Evolutionary conservation across 257 asterid genomes (phyloP).

Genomic region (Schizonepeta tenuifolia): DNA sequence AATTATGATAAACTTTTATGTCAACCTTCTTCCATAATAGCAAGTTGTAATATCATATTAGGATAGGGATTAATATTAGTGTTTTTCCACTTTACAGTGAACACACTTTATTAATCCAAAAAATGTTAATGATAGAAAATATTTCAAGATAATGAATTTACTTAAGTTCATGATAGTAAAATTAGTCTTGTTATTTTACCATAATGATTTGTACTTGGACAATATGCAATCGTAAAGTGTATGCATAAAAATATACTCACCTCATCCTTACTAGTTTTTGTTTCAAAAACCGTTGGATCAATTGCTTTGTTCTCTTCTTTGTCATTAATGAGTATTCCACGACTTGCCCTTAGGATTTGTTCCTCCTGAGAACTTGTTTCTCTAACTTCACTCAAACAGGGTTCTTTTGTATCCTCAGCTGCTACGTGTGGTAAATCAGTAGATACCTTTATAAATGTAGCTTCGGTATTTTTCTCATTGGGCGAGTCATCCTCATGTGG

Average conservation of each 20-base stretch:
- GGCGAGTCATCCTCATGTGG: constrained; percentile 27
- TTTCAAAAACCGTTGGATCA: constrained; percentile 12
- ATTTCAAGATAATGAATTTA: not conserved
- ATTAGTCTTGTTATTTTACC: not conserved
- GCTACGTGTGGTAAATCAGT: constrained; percentile 32
- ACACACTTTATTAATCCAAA: too few relatives aligned
- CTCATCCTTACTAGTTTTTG: constrained; percentile 22
- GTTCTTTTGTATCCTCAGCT: constrained; percentile 26
- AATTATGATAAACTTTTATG: not conserved
- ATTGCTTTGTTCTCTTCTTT: constrained; percentile 15
- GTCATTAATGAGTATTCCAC: constrained; percentile 23
- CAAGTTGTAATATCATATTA: not conserved
- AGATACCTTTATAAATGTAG: constrained; percentile 3
- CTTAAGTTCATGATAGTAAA: not conserved
- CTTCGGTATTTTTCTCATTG: constrained; percentile 20
- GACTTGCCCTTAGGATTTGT: not conserved
- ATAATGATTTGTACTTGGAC: not conserved
- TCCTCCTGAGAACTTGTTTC: constrained; percentile 34
- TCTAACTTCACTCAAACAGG: constrained; percentile 13
- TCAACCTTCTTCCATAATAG: not conserved
- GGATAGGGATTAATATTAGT: not conserved
- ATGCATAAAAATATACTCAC: not conserved
- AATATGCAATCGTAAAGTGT: not conserved
- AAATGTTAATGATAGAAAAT: too few relatives aligned
- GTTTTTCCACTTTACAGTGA: too few relatives aligned